Base-by-base conservation (phyloP, 257 asterid species). In the Vinca minor region DNA sequence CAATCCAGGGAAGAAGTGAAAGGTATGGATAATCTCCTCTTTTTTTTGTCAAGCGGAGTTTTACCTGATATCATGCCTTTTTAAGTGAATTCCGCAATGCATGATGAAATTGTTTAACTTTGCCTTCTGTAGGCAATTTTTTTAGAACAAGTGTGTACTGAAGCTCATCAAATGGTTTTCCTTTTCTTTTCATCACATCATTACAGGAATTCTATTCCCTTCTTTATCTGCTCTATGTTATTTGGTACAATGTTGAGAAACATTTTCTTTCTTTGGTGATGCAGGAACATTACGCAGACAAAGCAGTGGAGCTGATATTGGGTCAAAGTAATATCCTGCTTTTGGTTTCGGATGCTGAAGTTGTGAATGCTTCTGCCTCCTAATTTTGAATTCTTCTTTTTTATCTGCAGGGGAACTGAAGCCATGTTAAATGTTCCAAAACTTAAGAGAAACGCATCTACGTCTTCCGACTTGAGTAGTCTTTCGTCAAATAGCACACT, bases 381-480 rank as follows among this genome's bases (percentile, higher is more conserved):
- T 63, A 20, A 55, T 74, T 58, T 62, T 70, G 74, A 39, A 67
- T 75, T 39, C 72, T 65, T 52, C 79, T 29, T 56, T n/a, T n/a
- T 48, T 59, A 65, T 68, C 35, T 76, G 79, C 84, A 87, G 96
- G 75, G 87, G 74, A 47, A 73, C 65, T 39, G 95, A 87, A 62
- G 76, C 78, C 60, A 64, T 76, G 5, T 34, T 58, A 49, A 74
- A 67, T 74, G 80, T 86, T 45, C 80, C 81, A 54, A 85, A 72
- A 74, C 73, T 85, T 67, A 87, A 88, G 21, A 78, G 96, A 73
- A 85, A 92, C 68, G 85, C 88, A 65, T 92, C 97, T 65, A 84
- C 91, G 46, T 65, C 92, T 36, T 87, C 89, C 7, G 75, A 81
- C 81, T 71, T 92, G 76, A 72, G 72, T 70, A 71, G 44, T 70